Conservation (phyloP, 2,329 filamentous ascomycete genomes). For the Verticillium klebahnii region DNA sequence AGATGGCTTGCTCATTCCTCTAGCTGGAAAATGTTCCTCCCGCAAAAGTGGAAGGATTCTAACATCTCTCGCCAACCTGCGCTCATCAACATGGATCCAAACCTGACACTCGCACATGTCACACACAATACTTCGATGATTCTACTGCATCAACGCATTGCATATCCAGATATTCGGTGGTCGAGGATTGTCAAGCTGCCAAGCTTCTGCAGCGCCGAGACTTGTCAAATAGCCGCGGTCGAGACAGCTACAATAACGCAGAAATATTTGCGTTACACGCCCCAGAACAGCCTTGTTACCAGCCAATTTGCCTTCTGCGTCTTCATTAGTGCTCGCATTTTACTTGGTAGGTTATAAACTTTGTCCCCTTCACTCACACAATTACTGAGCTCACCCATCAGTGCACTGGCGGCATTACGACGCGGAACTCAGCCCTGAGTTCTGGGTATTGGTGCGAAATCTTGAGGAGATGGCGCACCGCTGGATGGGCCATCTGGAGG, state of each 20-base stretch:
- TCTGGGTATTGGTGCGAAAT: conserved; percentile 21
- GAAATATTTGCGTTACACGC: conserved; percentile 37
- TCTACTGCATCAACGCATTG: conserved; percentile 42
- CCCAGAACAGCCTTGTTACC: conserved; percentile 18
- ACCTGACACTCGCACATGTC: conserved; percentile 42
- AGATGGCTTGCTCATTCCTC: not conserved
- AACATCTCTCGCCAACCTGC: conserved; percentile 20
- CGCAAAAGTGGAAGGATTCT: conserved; percentile 35
- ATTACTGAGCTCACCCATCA: conserved; percentile 1
- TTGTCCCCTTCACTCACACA: not conserved
- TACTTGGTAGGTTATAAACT: conserved; percentile 21
- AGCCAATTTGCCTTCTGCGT: conserved; percentile 41
- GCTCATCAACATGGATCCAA: conserved; percentile 37
- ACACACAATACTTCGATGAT: conserved; percentile 47
- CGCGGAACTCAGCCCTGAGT: conserved; percentile 15
- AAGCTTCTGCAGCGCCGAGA: conserved; percentile 41
- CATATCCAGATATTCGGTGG: conserved; percentile 30
- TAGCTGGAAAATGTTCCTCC: conserved; percentile 39
- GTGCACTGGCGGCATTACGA: conserved; percentile 24
- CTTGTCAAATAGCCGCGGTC: conserved; percentile 38
- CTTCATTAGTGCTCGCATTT: conserved; percentile 38
- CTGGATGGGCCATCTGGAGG: conserved; percentile 17
- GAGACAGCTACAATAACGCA: conserved; percentile 40
- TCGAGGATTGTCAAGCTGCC: conserved; percentile 29
- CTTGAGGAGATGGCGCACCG: conserved; percentile 24